Conservation (phyloP, 1,284 basidiomycete species). For the Ceratobasidium papillatum region DNA sequence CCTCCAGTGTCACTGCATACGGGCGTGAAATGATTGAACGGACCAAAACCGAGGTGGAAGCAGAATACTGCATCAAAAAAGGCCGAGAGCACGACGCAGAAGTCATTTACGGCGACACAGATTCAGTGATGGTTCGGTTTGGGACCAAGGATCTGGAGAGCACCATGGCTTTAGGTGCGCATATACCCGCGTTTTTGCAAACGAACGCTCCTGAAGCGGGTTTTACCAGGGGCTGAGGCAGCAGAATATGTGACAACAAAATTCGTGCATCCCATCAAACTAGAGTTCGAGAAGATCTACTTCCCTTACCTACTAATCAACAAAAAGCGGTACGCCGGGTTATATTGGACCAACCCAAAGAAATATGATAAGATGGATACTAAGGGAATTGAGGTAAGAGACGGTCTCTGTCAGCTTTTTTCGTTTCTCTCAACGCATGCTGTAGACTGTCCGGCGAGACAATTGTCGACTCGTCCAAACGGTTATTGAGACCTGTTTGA, state of each 20-base stretch:
- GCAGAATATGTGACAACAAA: conserved; percentile 91
- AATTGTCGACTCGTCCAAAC: conserved; percentile 96
- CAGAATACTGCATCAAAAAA: conserved; percentile 84
- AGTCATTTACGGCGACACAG: conserved; percentile 96
- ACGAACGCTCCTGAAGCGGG: background rate
- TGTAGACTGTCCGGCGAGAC: conserved; percentile 91
- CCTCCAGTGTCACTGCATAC: conserved; percentile 91
- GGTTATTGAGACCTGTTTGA: conserved; percentile 94
- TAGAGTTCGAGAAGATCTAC: conserved; percentile 98
- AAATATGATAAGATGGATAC: conserved; percentile 99
- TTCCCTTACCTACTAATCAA: conserved; percentile 95
- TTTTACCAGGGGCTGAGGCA: conserved; percentile 83
- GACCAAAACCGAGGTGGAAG: conserved; percentile 92
- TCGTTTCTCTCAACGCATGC: background rate
- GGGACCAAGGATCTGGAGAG: conserved; percentile 84
- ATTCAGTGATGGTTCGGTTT: conserved; percentile 97
- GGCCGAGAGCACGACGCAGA: conserved; percentile 86
- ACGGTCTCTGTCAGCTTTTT: background rate
- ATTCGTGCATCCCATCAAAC: conserved; percentile 94
- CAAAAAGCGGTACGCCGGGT: conserved; percentile 96
- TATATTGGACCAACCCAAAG: conserved; percentile 94
- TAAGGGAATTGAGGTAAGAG: conserved; percentile 91
- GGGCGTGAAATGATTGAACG: conserved; percentile 97
- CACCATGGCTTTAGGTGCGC: conserved; percentile 87
- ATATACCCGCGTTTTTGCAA: conserved; percentile 1